Evolutionary conservation across 805 yeast genomes (phyloP).

Genomic region (Ogataea polymorpha): DNA sequence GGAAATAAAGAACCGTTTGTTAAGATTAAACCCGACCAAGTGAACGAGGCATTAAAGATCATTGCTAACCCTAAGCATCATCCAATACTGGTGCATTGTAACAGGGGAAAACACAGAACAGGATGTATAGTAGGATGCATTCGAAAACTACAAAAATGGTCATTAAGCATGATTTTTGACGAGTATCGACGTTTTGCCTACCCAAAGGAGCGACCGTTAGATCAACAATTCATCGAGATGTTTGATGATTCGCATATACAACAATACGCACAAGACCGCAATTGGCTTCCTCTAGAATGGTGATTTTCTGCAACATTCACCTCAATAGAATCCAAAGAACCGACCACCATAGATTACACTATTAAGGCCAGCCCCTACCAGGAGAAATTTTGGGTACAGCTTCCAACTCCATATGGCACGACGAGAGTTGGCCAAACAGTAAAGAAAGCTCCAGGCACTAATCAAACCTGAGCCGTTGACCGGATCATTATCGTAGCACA

Average conservation of each 20-base stretch:
- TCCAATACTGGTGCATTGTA: slow-evolving; percentile 91
- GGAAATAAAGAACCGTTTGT: slow-evolving; percentile 97
- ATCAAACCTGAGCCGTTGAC: slow-evolving; percentile 78
- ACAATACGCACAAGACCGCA: slow-evolving; percentile 45
- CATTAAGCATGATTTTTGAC: slow-evolving; percentile 88
- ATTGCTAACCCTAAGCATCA: slow-evolving; percentile 84
- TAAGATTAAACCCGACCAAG: slow-evolving; percentile 58
- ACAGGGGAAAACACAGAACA: slow-evolving; percentile 94
- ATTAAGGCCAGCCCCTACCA: slow-evolving; percentile 58
- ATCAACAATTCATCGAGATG: slow-evolving; percentile 92
- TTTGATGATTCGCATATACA: slow-evolving; percentile 68
- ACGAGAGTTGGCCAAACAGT: slow-evolving; percentile 66
- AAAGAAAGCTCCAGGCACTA: slow-evolving; percentile 78
- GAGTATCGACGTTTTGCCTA: slow-evolving; percentile 93
- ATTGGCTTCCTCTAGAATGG: slow-evolving; percentile 74
- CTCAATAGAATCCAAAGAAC: slow-evolving; percentile 45
- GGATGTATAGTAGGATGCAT: slow-evolving; percentile 95
- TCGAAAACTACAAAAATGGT: slow-evolving; percentile 87
- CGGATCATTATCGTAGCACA: slow-evolving; percentile 72
- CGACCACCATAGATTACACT: slow-evolving; percentile 67
- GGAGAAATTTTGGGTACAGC: slow-evolving; percentile 58
- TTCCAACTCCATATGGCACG: slow-evolving; percentile 53
- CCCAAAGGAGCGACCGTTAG: slow-evolving; percentile 93
- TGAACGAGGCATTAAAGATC: slow-evolving; percentile 77
- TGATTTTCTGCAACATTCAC: slow-evolving; percentile 18